Percentiles rank a stretch among this genome's conserved stretches.
Evolutionary conservation across 2,329 filamentous ascomycete genomes (phyloP).

Genomic region (Arthroderma sp.): DNA sequence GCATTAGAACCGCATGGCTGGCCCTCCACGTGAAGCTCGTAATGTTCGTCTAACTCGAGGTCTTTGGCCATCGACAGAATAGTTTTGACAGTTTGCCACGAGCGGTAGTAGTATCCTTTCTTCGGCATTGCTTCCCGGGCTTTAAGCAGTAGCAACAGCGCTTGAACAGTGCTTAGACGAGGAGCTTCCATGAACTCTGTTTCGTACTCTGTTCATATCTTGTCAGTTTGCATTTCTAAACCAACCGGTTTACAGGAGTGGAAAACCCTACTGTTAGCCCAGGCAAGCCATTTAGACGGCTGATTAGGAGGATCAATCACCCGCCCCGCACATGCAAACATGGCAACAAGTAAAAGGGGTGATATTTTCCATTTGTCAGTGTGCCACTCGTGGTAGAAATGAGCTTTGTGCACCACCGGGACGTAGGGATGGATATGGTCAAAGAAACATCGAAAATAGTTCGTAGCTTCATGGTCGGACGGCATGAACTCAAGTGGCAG

Average conservation of each 20-base stretch:
- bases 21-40: constrained; percentile 61
- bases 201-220: constrained; percentile 55
- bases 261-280: constrained; percentile 39
- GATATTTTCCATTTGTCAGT: constrained; percentile 72
- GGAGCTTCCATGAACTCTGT: constrained; percentile 90
- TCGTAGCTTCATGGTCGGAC: constrained; percentile 62
- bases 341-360: constrained; percentile 72
- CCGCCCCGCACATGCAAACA: constrained; percentile 79
- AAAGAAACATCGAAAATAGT: constrained; percentile 87
- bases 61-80: constrained; percentile 90
- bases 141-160: constrained; percentile 74
- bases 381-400: constrained; percentile 84
- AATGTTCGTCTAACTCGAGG: constrained; percentile 76
- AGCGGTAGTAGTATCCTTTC: constrained; percentile 88
- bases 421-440: constrained; percentile 82
- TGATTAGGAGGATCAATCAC: constrained; percentile 38
- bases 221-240: not conserved
- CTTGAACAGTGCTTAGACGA: constrained; percentile 80
- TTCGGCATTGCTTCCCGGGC: constrained; percentile 86
- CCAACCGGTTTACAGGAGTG: constrained; percentile 7
- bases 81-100: constrained; percentile 90
- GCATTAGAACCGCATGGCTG: constrained; percentile 54
- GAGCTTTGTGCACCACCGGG: constrained; percentile 68
- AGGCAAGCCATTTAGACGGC: constrained; percentile 82
- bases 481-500: constrained; percentile 93